phyloP scores from a whole-genome alignment of 768 basidiomycete species.

The Calocybe cyanea region DNA sequence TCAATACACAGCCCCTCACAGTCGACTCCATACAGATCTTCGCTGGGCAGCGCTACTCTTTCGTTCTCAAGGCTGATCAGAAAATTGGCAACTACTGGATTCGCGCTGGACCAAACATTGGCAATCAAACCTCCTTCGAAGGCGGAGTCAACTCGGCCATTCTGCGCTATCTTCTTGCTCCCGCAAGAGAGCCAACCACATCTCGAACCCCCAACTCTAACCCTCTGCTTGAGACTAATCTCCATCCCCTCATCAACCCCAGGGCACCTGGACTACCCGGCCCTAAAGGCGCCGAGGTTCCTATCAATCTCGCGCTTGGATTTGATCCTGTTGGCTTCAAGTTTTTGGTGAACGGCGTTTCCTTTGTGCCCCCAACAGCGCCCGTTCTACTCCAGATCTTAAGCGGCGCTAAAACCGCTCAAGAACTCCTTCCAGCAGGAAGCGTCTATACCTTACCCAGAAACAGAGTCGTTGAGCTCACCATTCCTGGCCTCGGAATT shows the following conservation, averaged over 20 bases:
- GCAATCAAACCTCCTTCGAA: conserved; percentile 17
- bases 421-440: conserved; percentile 43
- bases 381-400: conserved; percentile 59
- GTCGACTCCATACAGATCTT: conserved; percentile 41
- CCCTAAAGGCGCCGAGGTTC: conserved; percentile 22
- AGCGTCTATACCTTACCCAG: conserved; percentile 42
- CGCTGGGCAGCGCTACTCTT: conserved; percentile 32
- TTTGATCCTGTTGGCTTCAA: conserved; percentile 10
- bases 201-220: conserved; percentile 13
- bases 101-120: conserved; percentile 23
- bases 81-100: conserved; percentile 39
- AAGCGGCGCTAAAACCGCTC: conserved; percentile 44
- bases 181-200: conserved; percentile 25
- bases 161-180: conserved; percentile 33
- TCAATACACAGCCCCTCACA: conserved; percentile 24
- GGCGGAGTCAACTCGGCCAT: conserved; percentile 53
- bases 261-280: conserved; percentile 12
- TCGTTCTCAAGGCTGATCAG: conserved; percentile 35
- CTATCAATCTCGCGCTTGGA: conserved; percentile 16
- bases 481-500: conserved; percentile 30
- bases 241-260: conserved; percentile 9
- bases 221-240: conserved; percentile 26
- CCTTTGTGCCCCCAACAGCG: conserved; percentile 34
- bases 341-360: conserved; percentile 28
- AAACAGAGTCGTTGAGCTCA: conserved; percentile 41